A percentile compares a stretch with the other conserved stretches of the same genome.
These are phyloP conservation scores for Cylindrodendrum hubeiense DNA, from an alignment of 2,329 filamentous ascomycete genomes.

Conservation along the genomic window DNA sequence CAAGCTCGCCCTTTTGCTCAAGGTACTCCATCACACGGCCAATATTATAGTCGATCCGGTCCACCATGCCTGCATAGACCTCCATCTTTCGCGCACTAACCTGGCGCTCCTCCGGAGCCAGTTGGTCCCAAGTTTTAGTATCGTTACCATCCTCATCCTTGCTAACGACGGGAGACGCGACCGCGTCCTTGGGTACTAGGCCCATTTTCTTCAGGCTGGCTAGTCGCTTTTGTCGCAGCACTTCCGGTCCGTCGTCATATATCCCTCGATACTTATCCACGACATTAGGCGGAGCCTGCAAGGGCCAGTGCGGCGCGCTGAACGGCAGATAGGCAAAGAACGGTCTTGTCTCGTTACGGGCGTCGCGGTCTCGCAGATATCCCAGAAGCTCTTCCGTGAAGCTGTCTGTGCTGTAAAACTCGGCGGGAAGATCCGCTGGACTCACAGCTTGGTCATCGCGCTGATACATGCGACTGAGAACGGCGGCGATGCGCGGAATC, in stretches of 20 bases:
- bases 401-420: too few species aligned
- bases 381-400: too few species aligned
- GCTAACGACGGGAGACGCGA: slow-evolving; percentile 57
- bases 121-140: slow-evolving; percentile 58
- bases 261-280: slow-evolving; percentile 68
- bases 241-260: slow-evolving; percentile 71
- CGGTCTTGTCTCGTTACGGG: slow-evolving; percentile 14
- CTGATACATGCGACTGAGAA: too few species aligned
- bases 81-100: slow-evolving; percentile 69
- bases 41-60: slow-evolving; percentile 70
- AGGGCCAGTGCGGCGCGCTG: slow-evolving; percentile 72
- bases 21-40: slow-evolving; percentile 70
- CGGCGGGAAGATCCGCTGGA: too few species aligned
- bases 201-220: slow-evolving; percentile 66
- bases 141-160: slow-evolving; percentile 47
- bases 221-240: slow-evolving; percentile 63
- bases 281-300: slow-evolving; percentile 67
- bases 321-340: slow-evolving; percentile 52
- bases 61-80: slow-evolving; percentile 73
- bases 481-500: too few species aligned
- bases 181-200: slow-evolving; percentile 62
- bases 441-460: too few species aligned
- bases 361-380: too few species aligned
- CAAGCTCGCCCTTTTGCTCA: slow-evolving; percentile 66
- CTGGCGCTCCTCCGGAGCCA: slow-evolving; percentile 58